Conservation (phyloP, 805 yeast species). For the Nakazawaea ishiwadae region DNA sequence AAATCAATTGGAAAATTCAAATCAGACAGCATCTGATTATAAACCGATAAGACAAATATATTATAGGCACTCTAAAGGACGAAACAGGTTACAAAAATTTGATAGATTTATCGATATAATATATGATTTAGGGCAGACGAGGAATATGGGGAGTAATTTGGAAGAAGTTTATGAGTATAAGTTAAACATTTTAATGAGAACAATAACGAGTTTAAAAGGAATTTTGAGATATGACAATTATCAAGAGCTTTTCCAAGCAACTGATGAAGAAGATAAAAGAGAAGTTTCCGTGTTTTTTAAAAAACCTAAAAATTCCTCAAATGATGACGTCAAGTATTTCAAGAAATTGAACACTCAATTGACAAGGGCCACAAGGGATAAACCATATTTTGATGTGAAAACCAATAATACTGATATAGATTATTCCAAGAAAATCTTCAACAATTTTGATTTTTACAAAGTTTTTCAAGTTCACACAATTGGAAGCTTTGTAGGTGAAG, state of each 20-base stretch:
- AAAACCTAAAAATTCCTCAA: neutral
- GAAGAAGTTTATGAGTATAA: conserved; percentile 1
- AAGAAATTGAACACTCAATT: neutral
- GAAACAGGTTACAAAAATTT: neutral
- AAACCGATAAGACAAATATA: conserved; percentile 1
- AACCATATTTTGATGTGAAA: conserved; percentile 7
- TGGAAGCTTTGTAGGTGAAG: conserved; percentile 1
- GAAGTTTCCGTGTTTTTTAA: neutral
- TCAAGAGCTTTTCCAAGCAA: neutral
- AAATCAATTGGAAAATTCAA: neutral
- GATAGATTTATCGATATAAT: conserved; percentile 7
- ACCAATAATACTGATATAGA: neutral
- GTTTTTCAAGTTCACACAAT: conserved; percentile 3
- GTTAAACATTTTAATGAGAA: neutral
- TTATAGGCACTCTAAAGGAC: conserved; percentile 5
- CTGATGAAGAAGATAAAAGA: too few relatives aligned
- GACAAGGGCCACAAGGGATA: conserved; percentile 1
- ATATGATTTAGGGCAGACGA: conserved; percentile 1
- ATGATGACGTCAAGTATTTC: too few relatives aligned
- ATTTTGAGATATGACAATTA: neutral
- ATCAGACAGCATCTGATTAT: neutral
- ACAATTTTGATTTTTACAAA: conserved; percentile 4
- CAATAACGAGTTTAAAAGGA: conserved; percentile 5
- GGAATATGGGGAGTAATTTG: neutral
- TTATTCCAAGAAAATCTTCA: neutral